Percentiles rank a stretch among this genome's conserved stretches.
These are phyloP conservation scores for Grosmannia serpens DNA, from an alignment of 2,329 filamentous ascomycete species.

Conservation along the genomic window DNA sequence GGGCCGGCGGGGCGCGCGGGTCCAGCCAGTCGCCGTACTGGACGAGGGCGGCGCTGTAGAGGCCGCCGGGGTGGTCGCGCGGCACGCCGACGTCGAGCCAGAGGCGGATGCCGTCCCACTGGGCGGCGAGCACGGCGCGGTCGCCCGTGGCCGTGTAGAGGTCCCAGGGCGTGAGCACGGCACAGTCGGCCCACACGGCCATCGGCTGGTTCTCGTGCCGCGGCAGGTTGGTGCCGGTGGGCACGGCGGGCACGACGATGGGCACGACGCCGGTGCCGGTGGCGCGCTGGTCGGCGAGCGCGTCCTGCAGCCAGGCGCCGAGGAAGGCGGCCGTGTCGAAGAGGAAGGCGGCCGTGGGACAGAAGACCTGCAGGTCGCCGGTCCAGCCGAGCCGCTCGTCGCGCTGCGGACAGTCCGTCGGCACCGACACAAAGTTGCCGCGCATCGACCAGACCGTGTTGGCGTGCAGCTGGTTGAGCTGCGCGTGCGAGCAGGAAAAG, in stretches of 20 bases:
- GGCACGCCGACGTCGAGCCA: constrained; percentile 19
- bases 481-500: constrained; percentile 39
- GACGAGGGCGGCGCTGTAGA: constrained; percentile 15
- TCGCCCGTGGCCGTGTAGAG: constrained; percentile 19
- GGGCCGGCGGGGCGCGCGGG: constrained; percentile 21
- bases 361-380: constrained; percentile 38
- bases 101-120: constrained; percentile 17
- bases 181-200: constrained; percentile 18
- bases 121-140: constrained; percentile 15
- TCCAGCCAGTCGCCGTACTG: constrained; percentile 28
- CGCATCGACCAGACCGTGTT: constrained; percentile 47
- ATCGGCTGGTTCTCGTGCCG: not conserved
- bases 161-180: constrained; percentile 18
- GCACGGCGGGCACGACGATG: constrained; percentile 15
- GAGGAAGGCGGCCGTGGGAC: constrained; percentile 38
- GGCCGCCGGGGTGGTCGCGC: constrained; percentile 11
- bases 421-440: constrained; percentile 45
- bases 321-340: constrained; percentile 42
- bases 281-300: constrained; percentile 22
- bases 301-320: constrained; percentile 37
- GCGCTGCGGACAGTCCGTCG: constrained; percentile 46
- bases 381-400: constrained; percentile 45
- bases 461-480: constrained; percentile 40
- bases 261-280: constrained; percentile 20
- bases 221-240: constrained; percentile 6